phyloP scores from a whole-genome alignment of 768 basidiomycete species.

The Fistulinella prunicolor region DNA sequence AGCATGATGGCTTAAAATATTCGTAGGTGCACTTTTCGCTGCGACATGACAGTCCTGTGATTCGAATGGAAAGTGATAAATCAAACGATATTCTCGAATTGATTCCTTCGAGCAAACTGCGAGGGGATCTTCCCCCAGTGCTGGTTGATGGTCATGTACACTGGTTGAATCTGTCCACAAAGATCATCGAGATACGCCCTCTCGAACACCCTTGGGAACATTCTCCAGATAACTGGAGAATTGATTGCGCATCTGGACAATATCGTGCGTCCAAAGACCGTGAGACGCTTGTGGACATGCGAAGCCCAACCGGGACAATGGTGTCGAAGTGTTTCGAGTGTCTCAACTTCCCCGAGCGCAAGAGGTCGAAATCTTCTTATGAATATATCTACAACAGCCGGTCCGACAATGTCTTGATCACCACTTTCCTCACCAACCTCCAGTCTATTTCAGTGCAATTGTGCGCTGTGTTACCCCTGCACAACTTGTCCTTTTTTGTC shows the following conservation, averaged over 20 bases:
- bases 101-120: constrained; percentile 18
- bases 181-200: constrained; percentile 25
- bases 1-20: background rate
- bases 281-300: constrained; percentile 22
- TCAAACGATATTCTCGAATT: constrained; percentile 9
- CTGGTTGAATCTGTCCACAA: constrained; percentile 25
- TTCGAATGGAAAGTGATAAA: constrained; percentile 4
- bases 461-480: constrained; percentile 36
- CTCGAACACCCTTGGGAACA: constrained; percentile 15
- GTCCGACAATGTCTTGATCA: constrained; percentile 19
- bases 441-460: constrained; percentile 9
- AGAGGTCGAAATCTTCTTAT: too few relatives aligned
- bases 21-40: constrained; percentile 21
- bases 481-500: constrained; percentile 38
- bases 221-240: constrained; percentile 21
- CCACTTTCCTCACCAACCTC: background rate
- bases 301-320: constrained; percentile 23
- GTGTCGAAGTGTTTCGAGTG: constrained; percentile 13
- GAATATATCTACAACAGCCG: too few relatives aligned
- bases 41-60: constrained; percentile 1
- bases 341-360: constrained; percentile 2
- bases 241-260: constrained; percentile 5
- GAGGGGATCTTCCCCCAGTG: constrained; percentile 18
- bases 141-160: constrained; percentile 21
- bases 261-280: constrained; percentile 1